These are phyloP conservation scores for Jamesozyma hellenica DNA, from an alignment of 805 yeast species.

Conservation along the genomic window DNA sequence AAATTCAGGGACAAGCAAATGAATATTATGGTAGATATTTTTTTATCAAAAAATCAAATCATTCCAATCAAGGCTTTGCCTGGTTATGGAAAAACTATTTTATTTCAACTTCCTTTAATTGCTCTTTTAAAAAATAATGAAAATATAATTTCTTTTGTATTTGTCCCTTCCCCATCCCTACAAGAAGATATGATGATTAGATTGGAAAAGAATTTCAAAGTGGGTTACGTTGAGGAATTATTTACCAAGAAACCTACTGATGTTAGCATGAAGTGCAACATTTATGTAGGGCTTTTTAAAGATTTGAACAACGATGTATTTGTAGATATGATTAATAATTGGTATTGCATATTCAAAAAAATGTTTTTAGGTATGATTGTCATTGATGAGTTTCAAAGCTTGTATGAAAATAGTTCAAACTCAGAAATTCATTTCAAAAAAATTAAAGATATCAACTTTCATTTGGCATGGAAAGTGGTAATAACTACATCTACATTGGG, in stretches of 20 bases:
- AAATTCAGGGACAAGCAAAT: neutral
- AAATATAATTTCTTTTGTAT: too few relatives aligned
- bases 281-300: neutral
- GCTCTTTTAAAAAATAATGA: too few relatives aligned
- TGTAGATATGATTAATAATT: neutral
- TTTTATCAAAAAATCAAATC: neutral
- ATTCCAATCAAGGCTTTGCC: neutral
- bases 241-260: too few relatives aligned
- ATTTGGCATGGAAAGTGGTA: neutral
- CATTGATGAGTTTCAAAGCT: neutral
- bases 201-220: too few relatives aligned
- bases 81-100: neutral
- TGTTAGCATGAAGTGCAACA: too few relatives aligned
- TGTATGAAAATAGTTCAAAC: too few relatives aligned
- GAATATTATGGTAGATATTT: neutral
- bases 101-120: neutral
- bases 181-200: too few relatives aligned
- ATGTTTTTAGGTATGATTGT: neutral
- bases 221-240: too few relatives aligned
- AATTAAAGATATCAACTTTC: neutral
- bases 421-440: neutral
- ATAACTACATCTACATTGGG: too few relatives aligned
- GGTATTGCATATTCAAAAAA: neutral
- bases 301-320: neutral
- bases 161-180: too few relatives aligned